Evolutionary conservation across 768 basidiomycete species (phyloP).

Genomic region (Leccinum broughii): DNA sequence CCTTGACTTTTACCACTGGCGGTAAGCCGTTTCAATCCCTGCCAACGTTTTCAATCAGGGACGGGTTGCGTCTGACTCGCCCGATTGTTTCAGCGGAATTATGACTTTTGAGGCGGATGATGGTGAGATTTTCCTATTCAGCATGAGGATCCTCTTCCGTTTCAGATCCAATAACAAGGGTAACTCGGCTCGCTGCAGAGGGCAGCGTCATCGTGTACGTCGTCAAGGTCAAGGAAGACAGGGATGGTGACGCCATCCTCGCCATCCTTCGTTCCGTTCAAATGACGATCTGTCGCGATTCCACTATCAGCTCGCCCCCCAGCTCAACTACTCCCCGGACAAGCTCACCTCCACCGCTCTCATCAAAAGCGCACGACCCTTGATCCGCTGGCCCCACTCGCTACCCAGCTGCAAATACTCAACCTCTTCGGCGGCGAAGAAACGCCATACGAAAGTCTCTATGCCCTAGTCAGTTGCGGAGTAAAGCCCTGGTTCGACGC

Average conservation of each 20-base stretch:
- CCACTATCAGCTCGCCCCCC: conserved; percentile 65
- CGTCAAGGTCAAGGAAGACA: conserved; percentile 73
- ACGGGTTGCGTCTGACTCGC: too few species aligned
- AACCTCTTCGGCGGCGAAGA: conserved; percentile 89
- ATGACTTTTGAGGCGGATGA: too few species aligned
- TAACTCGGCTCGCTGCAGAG: conserved; percentile 73
- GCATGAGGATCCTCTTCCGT: too few species aligned
- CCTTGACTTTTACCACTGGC: too few species aligned
- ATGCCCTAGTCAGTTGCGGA: conserved; percentile 91
- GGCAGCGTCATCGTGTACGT: conserved; percentile 79
- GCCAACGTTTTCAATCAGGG: too few species aligned
- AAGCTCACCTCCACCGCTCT: conserved; percentile 87
- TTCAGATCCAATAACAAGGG: conserved; percentile 41
- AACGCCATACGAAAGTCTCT: conserved; percentile 93
- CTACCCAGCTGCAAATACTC: conserved; percentile 85
- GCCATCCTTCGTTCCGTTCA: conserved; percentile 29
- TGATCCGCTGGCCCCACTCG: conserved; percentile 76
- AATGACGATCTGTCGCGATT: conserved; percentile 66
- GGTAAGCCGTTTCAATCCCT: too few species aligned
- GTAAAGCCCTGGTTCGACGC: conserved; percentile 99
- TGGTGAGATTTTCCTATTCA: too few species aligned
- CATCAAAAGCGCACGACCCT: conserved; percentile 94
- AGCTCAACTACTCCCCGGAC: conserved; percentile 74
- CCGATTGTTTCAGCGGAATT: too few species aligned
- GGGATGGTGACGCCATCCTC: conserved; percentile 55